phyloP scores from a whole-genome alignment of 768 basidiomycete genomes.

The Termitomyces sp. region DNA sequence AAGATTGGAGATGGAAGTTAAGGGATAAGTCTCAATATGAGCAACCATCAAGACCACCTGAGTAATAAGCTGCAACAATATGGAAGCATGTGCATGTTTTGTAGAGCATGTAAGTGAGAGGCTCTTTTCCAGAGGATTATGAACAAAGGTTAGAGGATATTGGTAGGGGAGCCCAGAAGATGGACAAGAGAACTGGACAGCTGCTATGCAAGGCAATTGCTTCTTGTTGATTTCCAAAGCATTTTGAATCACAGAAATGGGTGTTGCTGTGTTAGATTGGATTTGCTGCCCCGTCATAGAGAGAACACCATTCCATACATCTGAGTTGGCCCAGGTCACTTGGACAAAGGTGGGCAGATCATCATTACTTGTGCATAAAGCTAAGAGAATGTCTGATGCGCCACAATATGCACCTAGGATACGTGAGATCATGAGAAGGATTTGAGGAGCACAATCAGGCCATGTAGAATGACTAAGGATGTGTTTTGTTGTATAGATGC shows the following conservation, averaged over 20 bases:
- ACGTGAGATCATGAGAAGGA: constrained; percentile 20
- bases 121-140: background rate
- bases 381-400: constrained; percentile 23
- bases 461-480: background rate
- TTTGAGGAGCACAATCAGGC: constrained; percentile 2
- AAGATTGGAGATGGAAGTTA: constrained; percentile 10
- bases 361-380: constrained; percentile 7
- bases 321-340: constrained; percentile 18
- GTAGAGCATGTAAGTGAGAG: constrained; percentile 13
- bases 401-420: constrained; percentile 25
- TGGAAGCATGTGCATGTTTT: constrained; percentile 10
- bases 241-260: constrained; percentile 12
- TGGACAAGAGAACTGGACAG: constrained; percentile 15
- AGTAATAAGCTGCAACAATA: constrained; percentile 20
- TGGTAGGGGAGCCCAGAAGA: background rate
- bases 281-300: background rate
- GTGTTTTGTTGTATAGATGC: constrained; percentile 3
- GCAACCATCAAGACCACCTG: constrained; percentile 18
- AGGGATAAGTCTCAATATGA: constrained; percentile 11
- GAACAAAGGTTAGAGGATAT: constrained; percentile 13
- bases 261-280: constrained; percentile 3
- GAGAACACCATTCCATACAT: constrained; percentile 19
- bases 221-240: constrained; percentile 18
- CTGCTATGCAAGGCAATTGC: constrained; percentile 23
- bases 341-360: constrained; percentile 14